Evolutionary conservation across 345 rosid genomes (phyloP), one percentile per base, ranked within the genome.

Genomic region (Luvunga scandens): DNA sequence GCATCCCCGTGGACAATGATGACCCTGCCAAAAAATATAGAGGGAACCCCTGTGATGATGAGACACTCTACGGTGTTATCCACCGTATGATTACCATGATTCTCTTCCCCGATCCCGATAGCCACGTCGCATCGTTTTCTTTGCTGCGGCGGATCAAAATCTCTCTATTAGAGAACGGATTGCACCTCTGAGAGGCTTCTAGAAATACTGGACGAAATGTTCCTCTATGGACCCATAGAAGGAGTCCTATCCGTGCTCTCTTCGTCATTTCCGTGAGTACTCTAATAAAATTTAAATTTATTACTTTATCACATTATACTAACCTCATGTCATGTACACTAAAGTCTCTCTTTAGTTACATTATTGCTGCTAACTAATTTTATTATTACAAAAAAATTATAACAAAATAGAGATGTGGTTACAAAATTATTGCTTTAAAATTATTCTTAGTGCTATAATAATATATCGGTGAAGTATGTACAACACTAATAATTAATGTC

Each of bases 211-310:
- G 86, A 59, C 77, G 66, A 10, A 70, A 81, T 21, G 56, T 96
- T 78, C 86, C 91, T 55, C 72, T 16, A 66, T 96, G 99, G 98
- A 86, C 94, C 79, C 95, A 94, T 60, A 69, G 80, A 24, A 98
- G 99, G 67, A 87, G 92, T 71, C 86, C 87, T 25, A 83, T 96
- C 75, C 98, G 99, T 24, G 85, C 95, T 19, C 92, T 92, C 13
- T 88, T 94, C 75, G 98, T 96, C 72, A 81, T 91, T 85, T 87
- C 88, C 25, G 99, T 94, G 83, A 88, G 98, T 63, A 63, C 4
- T 9, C 1, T 63, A 13, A 13, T 14, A 12, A 24, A 22, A 1
- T 34, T 42, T 42, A 42, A 42, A 42, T 42, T 42, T 42, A 42
- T 39, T 39, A 39, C 4, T 33, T 33, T 5, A 34, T 34, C 36